Conservation (phyloP, 129 eudicot species). For the Ambrosia trifida region DNA sequence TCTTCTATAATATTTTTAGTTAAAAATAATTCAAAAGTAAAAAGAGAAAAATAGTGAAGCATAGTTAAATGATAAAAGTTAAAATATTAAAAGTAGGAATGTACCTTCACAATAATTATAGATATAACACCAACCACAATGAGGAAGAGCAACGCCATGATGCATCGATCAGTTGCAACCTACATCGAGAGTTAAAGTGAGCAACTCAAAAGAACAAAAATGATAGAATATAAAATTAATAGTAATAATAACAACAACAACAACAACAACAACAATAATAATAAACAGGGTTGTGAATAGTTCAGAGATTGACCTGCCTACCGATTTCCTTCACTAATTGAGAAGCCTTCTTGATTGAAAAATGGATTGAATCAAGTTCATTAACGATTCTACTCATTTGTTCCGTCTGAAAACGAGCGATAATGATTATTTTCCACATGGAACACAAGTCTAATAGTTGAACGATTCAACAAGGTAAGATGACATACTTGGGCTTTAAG, state of each 20-base stretch:
- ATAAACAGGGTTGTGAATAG: conserved; percentile 29
- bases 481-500: conserved; percentile 80
- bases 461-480: conserved; percentile 19
- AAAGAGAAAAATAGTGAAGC: neutral
- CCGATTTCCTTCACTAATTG: conserved; percentile 96
- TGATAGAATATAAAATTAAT: neutral
- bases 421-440: conserved; percentile 18
- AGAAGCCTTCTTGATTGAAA: conserved; percentile 93
- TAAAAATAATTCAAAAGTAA: neutral
- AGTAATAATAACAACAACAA: too few species aligned
- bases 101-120: conserved; percentile 87
- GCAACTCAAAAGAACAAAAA: conserved; percentile 29
- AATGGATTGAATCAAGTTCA: conserved; percentile 91
- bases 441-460: neutral
- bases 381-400: conserved; percentile 97
- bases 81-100: neutral
- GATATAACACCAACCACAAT: conserved; percentile 87
- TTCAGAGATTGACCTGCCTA: conserved; percentile 90
- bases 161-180: conserved; percentile 97
- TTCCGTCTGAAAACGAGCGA: conserved; percentile 64
- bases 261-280: neutral
- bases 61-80: neutral
- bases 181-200: conserved; percentile 36
- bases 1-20: neutral
- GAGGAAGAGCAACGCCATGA: conserved; percentile 89